Percentiles rank a stretch among this genome's conserved stretches.
phyloP scores from a whole-genome alignment of 2,329 filamentous ascomycete genomes.

The Calonectria henricotiae region DNA sequence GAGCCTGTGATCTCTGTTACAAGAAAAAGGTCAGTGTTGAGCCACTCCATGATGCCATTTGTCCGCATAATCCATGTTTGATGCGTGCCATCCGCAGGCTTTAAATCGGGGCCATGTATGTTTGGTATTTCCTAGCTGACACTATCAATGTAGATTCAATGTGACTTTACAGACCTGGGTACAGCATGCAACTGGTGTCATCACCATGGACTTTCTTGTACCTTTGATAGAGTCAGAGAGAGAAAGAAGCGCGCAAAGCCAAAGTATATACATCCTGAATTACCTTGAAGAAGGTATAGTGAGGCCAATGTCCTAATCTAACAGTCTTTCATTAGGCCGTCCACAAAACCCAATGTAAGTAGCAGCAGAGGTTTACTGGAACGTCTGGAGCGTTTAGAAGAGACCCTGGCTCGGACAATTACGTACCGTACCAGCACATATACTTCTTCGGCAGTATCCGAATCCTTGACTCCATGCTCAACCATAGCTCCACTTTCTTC shows the following conservation, averaged over 20 bases:
- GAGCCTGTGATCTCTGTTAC: slow-evolving; percentile 14
- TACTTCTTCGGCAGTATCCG: background rate
- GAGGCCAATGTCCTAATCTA: background rate
- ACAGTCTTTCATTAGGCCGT: background rate
- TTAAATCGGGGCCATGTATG: background rate
- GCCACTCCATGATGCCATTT: background rate
- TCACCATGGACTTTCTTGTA: slow-evolving; percentile 9
- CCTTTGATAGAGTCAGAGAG: slow-evolving; percentile 17
- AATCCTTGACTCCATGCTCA: background rate
- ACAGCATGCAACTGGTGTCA: slow-evolving; percentile 17
- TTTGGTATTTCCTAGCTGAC: background rate
- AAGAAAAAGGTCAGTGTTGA: background rate
- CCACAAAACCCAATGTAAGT: background rate
- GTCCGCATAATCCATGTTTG: background rate
- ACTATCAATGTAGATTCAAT: background rate
- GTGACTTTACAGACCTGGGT: background rate
- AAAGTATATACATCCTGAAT: background rate
- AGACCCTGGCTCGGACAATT: slow-evolving; percentile 8
- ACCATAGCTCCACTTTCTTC: slow-evolving; percentile 8
- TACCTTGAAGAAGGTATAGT: too few relatives aligned
- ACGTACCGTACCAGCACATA: slow-evolving; percentile 3
- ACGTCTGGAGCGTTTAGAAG: background rate
- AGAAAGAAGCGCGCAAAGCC: slow-evolving; percentile 15
- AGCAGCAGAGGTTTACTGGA: background rate
- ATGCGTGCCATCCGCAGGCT: background rate